Evolutionary conservation across 2,329 filamentous ascomycete species (phyloP), one percentile per base, ranked within the genome.

Genomic region (Juglanconis sp.): DNA sequence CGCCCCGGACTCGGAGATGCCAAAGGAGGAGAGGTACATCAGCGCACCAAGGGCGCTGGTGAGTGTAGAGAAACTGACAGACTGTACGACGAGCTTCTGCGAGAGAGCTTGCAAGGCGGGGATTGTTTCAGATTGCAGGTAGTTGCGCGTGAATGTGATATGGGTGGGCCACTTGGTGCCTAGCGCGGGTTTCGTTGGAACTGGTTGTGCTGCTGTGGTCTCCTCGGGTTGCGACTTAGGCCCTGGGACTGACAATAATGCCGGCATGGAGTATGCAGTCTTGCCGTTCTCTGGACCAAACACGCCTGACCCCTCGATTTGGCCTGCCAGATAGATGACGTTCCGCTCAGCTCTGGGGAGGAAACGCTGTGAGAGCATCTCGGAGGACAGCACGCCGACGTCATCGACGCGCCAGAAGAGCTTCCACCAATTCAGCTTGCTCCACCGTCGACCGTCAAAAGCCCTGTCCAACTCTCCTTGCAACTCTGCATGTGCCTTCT

Each of bases 331-430:
- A 74, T 89, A 96, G 51, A 96, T 88, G n/a, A 92, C 83, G 57
- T 87, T 88, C 67, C 88, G 87, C 73, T 97, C 93, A 0, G 93
- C 88, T 3, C 83, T 83, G 0, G 87, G 84, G 3, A 99, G 81
- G 78, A 96, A 98, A 6, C 84, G 81, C 64, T 87, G 87, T 62
- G 85, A 83, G 3, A 97, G 78, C 62, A 97, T 88, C 66, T 95
- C 90, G 1, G 87, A 85, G 3, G 90, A 87, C 57, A 96, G 87
- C 82, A 94, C 89, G 3, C 87, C 86, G 10, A 97, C 91, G 68
- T 97, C 94, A 70, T 98, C 94, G 31, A 95, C 92, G 24, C 92
- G 87, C 92, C 92, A 96, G 71, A 96, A 92, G 0, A 98, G 82
- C 72, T 96, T 96, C 89, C 92, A 97, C 93, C 94, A 98, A 15